phyloP scores from a whole-genome alignment of 345 rosid species.

The Pseudoturritis turrita region DNA sequence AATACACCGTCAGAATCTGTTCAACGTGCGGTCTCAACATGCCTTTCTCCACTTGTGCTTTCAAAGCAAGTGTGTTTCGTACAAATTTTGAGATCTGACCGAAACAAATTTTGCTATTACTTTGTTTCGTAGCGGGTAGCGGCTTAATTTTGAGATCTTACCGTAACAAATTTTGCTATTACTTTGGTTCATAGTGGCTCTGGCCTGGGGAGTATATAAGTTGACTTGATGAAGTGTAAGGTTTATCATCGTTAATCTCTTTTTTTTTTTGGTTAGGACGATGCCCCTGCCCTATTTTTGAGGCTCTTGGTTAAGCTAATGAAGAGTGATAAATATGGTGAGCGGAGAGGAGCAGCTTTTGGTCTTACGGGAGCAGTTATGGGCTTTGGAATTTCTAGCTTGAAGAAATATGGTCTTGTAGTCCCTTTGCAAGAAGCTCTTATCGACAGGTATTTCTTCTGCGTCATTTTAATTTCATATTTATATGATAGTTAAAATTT shows the following conservation, averaged over 20 bases:
- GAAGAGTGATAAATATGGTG: constrained; percentile 95
- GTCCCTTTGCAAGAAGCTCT: constrained; percentile 62
- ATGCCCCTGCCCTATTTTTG: constrained; percentile 65
- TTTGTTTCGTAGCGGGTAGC: no score
- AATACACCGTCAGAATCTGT: constrained; percentile 99
- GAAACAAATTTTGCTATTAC: constrained; percentile 1
- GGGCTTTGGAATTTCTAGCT: constrained; percentile 87
- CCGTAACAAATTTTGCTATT: no score
- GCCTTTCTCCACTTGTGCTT: constrained; percentile 82
- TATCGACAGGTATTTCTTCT: constrained; percentile 60
- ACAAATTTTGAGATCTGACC: neutral
- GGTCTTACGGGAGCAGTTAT: constrained; percentile 92
- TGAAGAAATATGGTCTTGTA: constrained; percentile 73
- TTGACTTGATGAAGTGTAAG: neutral
- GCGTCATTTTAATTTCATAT: neutral
- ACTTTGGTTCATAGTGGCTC: neutral
- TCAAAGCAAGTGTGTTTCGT: constrained; percentile 66
- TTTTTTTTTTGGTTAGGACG: constrained; percentile 49
- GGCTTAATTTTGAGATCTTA: no score
- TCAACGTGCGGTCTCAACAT: constrained; percentile 88
- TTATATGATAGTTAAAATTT: neutral
- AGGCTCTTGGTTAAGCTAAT: constrained; percentile 75
- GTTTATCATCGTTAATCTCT: neutral
- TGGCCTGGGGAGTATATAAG: neutral
- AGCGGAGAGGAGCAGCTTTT: constrained; percentile 98